Base-by-base conservation (phyloP, 352 stramenopile genomes). In the Globisporangium okanoganense region DNA sequence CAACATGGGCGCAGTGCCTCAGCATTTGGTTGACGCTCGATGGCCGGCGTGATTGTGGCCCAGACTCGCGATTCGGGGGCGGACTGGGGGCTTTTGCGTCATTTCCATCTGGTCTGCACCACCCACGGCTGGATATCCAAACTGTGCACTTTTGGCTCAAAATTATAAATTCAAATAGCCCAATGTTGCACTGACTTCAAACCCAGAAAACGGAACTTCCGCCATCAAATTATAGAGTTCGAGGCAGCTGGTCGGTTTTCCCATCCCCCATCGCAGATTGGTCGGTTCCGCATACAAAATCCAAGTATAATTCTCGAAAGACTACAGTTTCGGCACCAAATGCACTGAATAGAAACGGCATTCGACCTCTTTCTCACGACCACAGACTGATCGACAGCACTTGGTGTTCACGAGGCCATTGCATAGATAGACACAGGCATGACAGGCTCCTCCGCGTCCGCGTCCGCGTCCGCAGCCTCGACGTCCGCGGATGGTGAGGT, bases 401-500 rank as follows among this genome's bases (percentile, higher is more conserved):
- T n/a, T n/a, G n/a, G n/a, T n/a, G n/a, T n/a, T n/a, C n/a, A n/a
- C n/a, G n/a, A n/a, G n/a, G n/a, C n/a, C n/a, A n/a, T n/a, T n/a
- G 36, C 14, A n/a, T 3, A 56, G 18, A 40, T 12, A n/a, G 12
- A 3, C 16, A 55, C 6, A 16, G 9, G 18, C 29, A 65, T 65
- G 59, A 40, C 59, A 54, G 60, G 29, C 27, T 58, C 59, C 41
- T 36, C 59, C 6, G 40, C 67, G 45, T 76, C 66, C 14, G 67
- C 53, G 58, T 68, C 66, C n/a, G 47, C 65, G 20, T 56, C 61
- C 18, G 35, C 57, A 10, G 47, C 10, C 33, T 61, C 60, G 60
- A 61, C 50, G 58, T 69, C 51, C 29, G 33, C 56, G 25, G 64
- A 65, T 9, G 58, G 50, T 29, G 62, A 73, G 9, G 65, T 71